Base-by-base conservation (phyloP, 106 monocot genomes). In the Dendrobium chrysotoxum region DNA sequence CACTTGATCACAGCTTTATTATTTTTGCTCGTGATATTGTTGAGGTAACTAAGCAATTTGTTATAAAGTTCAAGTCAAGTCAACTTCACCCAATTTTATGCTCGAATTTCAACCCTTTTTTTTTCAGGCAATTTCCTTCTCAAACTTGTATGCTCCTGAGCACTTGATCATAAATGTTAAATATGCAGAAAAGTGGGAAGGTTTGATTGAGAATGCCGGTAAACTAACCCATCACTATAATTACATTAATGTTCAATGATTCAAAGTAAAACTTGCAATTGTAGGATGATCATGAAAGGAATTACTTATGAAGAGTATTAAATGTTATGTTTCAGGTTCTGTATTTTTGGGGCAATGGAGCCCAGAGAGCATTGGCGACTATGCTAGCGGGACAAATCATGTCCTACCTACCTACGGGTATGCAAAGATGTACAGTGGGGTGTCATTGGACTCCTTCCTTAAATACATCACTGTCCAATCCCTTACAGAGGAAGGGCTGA, bases 331-430 rank as follows among this genome's bases (percentile, higher is more conserved):
- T 50, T 25, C 88, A 95, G 95, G 97, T 5, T 98, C 97, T 0
- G 97, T 98, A 18, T 98, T 98, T 84, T 46, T 98, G 73, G 97
- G 97, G 55, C 88, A 83, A 47, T 98, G 97, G 97, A 98, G 85
- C 25, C 97, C 97, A 4, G 94, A 97, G 83, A 97, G 97, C 50
- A 89, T 97, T 5, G 97, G 97, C n/a, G 97, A 97, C 82, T 98
- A 94, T 40, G 97, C 97, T 0, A 98, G 94, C 13, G 97, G 97
- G 46, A 94, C 97, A 10, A 98, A 98, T 80, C 97, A 98, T 77
- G 97, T 98, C 30, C 92, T 98, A 65, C 97, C 94, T 0, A 98
- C 97, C 10, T 98, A 98, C 76, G 97, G 94, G 21, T 98, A 98
- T 77, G 92, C 97, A 7, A 92, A 85, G 79, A 98, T 98, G 97